phyloP scores from a whole-genome alignment of 2,329 filamentous ascomycete genomes.

The Fusarium falciforme region DNA sequence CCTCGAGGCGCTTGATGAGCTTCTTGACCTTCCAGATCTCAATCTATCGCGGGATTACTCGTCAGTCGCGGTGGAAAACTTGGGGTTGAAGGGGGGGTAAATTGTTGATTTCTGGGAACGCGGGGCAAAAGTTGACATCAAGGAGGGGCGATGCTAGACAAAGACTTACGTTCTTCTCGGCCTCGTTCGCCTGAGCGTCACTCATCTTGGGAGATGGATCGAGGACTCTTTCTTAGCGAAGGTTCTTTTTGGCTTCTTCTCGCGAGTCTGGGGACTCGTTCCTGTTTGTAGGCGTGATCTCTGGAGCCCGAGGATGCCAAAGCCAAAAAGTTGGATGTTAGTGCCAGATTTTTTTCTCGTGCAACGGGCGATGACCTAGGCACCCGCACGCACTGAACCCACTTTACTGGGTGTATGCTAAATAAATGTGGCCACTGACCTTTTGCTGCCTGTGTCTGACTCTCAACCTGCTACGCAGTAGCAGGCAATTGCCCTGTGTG shows the following conservation, averaged over 20 bases:
- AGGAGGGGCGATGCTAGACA: slow-evolving; percentile 26
- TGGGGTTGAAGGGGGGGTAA: slow-evolving; percentile 2
- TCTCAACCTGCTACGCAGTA: slow-evolving; percentile 23
- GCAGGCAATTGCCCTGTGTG: neutral
- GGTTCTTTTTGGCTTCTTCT: slow-evolving; percentile 38
- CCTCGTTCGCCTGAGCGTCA: slow-evolving; percentile 87
- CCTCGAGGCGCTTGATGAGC: slow-evolving; percentile 97
- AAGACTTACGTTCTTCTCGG: slow-evolving; percentile 88
- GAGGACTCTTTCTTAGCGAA: slow-evolving; percentile 37
- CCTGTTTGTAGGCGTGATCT: slow-evolving; percentile 31
- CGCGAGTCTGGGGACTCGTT: slow-evolving; percentile 39
- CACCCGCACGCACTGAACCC: slow-evolving; percentile 18
- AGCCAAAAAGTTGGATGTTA: slow-evolving; percentile 45
- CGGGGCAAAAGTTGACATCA: slow-evolving; percentile 43
- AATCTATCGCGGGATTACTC: slow-evolving; percentile 58
- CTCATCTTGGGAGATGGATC: slow-evolving; percentile 75
- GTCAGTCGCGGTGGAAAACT: slow-evolving; percentile 32
- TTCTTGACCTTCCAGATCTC: slow-evolving; percentile 99
- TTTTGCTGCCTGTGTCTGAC: neutral
- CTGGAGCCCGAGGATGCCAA: slow-evolving; percentile 38
- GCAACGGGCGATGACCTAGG: slow-evolving; percentile 43
- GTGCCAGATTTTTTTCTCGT: slow-evolving; percentile 49
- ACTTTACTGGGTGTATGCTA: slow-evolving; percentile 18
- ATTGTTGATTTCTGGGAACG: slow-evolving; percentile 35
- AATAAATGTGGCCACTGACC: neutral